Base-by-base conservation (phyloP, 768 basidiomycete genomes). In the Tephrocybe sp. region DNA sequence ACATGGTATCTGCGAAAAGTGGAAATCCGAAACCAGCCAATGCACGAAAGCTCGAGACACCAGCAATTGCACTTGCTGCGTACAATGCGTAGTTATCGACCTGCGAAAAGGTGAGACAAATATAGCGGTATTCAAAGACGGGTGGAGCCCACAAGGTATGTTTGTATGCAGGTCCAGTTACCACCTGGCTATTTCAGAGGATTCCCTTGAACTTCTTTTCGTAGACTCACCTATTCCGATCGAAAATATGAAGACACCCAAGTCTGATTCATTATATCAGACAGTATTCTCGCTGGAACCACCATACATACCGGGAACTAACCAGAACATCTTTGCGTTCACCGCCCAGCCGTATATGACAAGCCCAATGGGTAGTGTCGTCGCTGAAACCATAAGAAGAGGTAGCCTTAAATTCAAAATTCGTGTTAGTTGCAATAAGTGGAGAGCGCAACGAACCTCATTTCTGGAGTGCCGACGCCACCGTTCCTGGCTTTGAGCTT, bases 1-100 rank as follows among this genome's bases (percentile, higher is more conserved):
- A 84, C 73, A 85, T 79, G 37, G 74, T 67, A 44, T 80, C 80
- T 4, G 79, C 82, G 55, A 86, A 86, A 25, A 86, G 64, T 6
- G 84, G 85, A 59, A 87, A 84, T 9, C 74, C 78, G 41, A 83
- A 85, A 2, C 84, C 84, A 3, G 78, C 76, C 3, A 84, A 57
- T 1, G 80, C 78, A 36, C 84, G 71, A 51, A 84, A 67, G 59
- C 69, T 81, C 0, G 78, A 62, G 24, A 79, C 76, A 0, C 79
- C 83, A 0, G 82, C 80, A n/a, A 81, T 68, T 2, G 78, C 77
- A 28, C 76, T 80, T 13, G 80, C 78, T 9, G 80, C 77, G 58
- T 89, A 84, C 31, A 88, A 79, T 9, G 91, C 86, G 64, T 93
- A 93, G 59, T 84, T 88, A 66, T 92, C 89, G 43, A 92, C 83